phyloP scores from a whole-genome alignment of 2,329 filamentous ascomycete species.

The Pseudogymnoascus sp. region DNA sequence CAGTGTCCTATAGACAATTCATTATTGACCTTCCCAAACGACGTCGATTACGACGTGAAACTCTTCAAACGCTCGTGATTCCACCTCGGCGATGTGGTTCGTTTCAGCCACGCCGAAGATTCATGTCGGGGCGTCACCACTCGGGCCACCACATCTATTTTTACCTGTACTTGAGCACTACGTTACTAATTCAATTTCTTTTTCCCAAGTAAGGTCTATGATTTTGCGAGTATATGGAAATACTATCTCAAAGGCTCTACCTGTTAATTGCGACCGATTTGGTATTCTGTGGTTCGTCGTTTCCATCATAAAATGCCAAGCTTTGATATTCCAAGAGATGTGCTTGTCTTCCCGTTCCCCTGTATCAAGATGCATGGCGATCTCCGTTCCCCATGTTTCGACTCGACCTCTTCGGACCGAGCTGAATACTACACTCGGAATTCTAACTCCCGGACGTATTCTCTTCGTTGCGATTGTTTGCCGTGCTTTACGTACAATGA shows the following conservation, averaged over 20 bases:
- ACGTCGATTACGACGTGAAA: neutral
- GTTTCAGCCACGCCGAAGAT: constrained; percentile 1
- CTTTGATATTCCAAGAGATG: neutral
- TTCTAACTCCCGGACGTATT: neutral
- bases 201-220: neutral
- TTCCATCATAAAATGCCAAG: neutral
- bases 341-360: neutral
- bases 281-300: neutral
- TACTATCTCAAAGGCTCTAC: neutral
- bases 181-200: neutral
- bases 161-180: neutral
- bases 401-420: neutral
- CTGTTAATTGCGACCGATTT: too few species aligned
- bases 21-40: neutral
- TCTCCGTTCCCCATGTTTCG: neutral
- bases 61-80: neutral
- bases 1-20: neutral
- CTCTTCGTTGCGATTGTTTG: neutral
- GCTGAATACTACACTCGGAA: neutral
- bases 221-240: neutral
- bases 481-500: neutral
- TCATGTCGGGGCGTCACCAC: neutral
- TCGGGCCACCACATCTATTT: neutral
- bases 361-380: neutral
- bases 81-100: neutral